phyloP scores from a whole-genome alignment of 768 basidiomycete species.

The Kwoniella sp. region DNA sequence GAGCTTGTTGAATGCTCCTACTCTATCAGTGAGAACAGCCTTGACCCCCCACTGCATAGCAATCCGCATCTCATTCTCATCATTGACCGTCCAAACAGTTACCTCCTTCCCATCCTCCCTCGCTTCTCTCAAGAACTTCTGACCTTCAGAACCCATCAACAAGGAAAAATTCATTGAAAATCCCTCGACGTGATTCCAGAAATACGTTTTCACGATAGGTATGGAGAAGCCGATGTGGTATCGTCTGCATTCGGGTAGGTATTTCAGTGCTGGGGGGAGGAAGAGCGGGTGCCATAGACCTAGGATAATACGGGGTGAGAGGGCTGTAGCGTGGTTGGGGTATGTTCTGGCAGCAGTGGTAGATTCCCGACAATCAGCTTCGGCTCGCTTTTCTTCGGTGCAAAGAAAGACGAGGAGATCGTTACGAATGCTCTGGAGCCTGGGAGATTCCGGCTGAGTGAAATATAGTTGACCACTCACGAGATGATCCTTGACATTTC shows the following conservation, averaged over 20 bases:
- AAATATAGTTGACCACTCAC: too few species aligned
- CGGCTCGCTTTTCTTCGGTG: neutral
- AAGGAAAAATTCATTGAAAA: conserved; percentile 53
- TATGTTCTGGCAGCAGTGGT: conserved; percentile 20
- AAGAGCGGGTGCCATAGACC: conserved; percentile 58
- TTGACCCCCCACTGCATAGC: conserved; percentile 53
- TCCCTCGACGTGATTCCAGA: conserved; percentile 54
- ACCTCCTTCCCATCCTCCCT: conserved; percentile 51
- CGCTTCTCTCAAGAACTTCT: conserved; percentile 53
- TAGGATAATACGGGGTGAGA: conserved; percentile 54
- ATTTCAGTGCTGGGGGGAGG: conserved; percentile 46
- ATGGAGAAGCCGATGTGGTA: conserved; percentile 56
- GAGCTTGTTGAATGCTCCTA: conserved; percentile 42
- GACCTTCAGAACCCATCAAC: conserved; percentile 49
- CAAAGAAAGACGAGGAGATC: too few species aligned
- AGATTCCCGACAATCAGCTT: too few species aligned
- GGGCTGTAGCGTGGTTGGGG: conserved; percentile 36
- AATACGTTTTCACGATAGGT: conserved; percentile 50
- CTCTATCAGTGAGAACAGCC: conserved; percentile 54
- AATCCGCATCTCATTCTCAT: conserved; percentile 50
- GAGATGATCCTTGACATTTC: conserved; percentile 54
- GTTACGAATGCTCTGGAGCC: too few species aligned
- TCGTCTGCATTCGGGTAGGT: conserved; percentile 50
- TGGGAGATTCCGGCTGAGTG: too few species aligned
- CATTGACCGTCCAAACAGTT: conserved; percentile 57